Base-by-base conservation (phyloP, 306 rosid genomes). In the Dryas drummondii region DNA sequence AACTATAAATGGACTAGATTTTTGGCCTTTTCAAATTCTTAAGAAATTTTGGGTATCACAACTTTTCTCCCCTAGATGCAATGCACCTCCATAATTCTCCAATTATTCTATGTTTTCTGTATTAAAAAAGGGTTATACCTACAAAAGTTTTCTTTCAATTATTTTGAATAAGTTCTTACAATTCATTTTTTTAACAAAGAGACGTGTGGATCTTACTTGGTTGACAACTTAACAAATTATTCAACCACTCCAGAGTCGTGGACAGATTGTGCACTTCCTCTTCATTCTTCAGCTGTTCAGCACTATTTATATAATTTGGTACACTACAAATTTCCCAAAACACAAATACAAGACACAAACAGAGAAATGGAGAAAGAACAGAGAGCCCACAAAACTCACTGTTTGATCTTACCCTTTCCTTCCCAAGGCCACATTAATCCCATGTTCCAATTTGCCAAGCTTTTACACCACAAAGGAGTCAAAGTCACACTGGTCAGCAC, bases 401-500 rank as follows among this genome's bases (percentile, higher is more conserved):
- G 78, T 51, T 1, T 88, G 78, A 63, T 85, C 57, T 44, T 83
- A 12, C 1, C 84, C 44, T 88, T 13, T 54, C 91, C 86, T n/a
- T 22, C 32, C 14, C 89, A 80, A 73, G 87, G 91, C 2, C 91
- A 86, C 65, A 46, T 86, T 1, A 83, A 75, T 45, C 89, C 89
- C 3, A 26, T 83, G 80, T 72, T 80, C 68, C 84, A 86, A 42
- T 83, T 86, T 76, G 68, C 82, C n/a, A 86, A 83, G 67, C 80
- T 82, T 47, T 64, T 86, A 53, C n/a, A 19, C 6, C 79, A 75
- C 55, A 86, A 65, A 83, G 76, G 84, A 67, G 60, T 83, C 9
- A 79, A 7, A 58, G 54, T 67, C 58, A 86, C 87, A 15, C 75
- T 86, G 0, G 87, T 65, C 27, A 81, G 79, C 37, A 70, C 89